Percentiles rank a stretch among this genome's conserved stretches.
These are phyloP conservation scores for Pseudocercospora cruenta DNA, from an alignment of 2,329 filamentous ascomycete species.

Conservation along the genomic window DNA sequence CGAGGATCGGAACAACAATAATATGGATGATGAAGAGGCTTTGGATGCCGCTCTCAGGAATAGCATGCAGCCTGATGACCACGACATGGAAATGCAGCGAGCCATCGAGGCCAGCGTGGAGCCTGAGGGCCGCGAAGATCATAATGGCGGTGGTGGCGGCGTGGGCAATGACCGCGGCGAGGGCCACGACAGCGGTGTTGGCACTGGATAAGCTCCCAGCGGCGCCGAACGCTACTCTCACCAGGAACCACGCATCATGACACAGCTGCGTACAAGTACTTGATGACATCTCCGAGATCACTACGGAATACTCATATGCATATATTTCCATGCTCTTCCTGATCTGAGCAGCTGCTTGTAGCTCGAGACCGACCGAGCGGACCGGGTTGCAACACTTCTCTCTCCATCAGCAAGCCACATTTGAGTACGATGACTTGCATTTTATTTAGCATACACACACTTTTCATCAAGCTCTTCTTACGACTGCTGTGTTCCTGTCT, in stretches of 20 bases:
- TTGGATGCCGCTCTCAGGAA: too few relatives aligned
- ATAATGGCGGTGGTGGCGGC: neutral
- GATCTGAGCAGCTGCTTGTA: neutral
- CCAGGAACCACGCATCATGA: too few relatives aligned
- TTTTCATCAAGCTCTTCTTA: too few relatives aligned
- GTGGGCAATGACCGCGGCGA: too few relatives aligned
- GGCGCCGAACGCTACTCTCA: too few relatives aligned
- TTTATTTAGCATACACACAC: too few relatives aligned
- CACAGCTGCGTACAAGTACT: neutral
- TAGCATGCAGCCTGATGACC: neutral
- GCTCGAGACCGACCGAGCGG: neutral
- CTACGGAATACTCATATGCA: neutral
- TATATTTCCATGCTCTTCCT: neutral
- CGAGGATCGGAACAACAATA: neutral
- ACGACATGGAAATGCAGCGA: neutral
- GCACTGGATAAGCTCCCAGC: neutral
- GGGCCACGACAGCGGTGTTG: too few relatives aligned
- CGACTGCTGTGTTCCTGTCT: neutral
- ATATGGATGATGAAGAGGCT: neutral
- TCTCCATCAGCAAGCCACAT: too few relatives aligned
- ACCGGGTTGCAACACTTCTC: neutral
- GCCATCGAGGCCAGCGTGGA: neutral
- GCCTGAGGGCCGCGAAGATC: neutral
- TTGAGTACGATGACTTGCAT: neutral
- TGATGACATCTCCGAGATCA: neutral